Evolutionary conservation across 768 basidiomycete species (phyloP).

Genomic region (Lactarius deliciosus): DNA sequence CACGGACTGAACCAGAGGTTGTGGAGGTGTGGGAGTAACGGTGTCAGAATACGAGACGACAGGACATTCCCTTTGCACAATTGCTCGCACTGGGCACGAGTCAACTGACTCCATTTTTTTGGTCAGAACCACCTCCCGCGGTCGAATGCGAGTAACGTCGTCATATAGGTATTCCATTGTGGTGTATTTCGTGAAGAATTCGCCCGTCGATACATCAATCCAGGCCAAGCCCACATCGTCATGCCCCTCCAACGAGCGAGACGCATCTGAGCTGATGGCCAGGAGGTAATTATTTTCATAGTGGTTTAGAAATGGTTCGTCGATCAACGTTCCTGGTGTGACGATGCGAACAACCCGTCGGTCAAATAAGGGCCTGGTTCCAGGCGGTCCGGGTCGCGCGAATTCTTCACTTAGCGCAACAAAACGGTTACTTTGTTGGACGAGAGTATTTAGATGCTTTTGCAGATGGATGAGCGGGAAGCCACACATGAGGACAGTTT

Average conservation of each 20-base stretch:
- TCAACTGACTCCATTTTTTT: conserved; percentile 38
- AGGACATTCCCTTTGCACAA: conserved; percentile 53
- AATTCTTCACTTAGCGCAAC: conserved; percentile 97
- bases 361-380: conserved; percentile 62
- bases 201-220: conserved; percentile 94
- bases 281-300: conserved; percentile 91
- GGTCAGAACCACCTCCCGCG: conserved; percentile 78
- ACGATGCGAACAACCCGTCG: conserved; percentile 83
- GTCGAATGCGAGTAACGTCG: conserved; percentile 77
- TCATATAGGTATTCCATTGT: conserved; percentile 62
- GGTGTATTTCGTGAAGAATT: conserved; percentile 77
- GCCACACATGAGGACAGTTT: conserved; percentile 80
- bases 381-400: conserved; percentile 46
- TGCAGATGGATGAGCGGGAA: conserved; percentile 86
- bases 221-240: conserved; percentile 72
- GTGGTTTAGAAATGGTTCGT: conserved; percentile 83
- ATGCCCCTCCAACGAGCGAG: background rate
- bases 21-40: background rate
- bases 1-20: background rate
- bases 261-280: conserved; percentile 45
- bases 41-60: conserved; percentile 51
- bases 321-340: conserved; percentile 92
- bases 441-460: conserved; percentile 81
- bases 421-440: conserved; percentile 79
- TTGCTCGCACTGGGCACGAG: conserved; percentile 48